A percentile compares a stretch with the other conserved stretches of the same genome.
Evolutionary conservation across 345 rosid species (phyloP).

Genomic region (Populus alba): DNA sequence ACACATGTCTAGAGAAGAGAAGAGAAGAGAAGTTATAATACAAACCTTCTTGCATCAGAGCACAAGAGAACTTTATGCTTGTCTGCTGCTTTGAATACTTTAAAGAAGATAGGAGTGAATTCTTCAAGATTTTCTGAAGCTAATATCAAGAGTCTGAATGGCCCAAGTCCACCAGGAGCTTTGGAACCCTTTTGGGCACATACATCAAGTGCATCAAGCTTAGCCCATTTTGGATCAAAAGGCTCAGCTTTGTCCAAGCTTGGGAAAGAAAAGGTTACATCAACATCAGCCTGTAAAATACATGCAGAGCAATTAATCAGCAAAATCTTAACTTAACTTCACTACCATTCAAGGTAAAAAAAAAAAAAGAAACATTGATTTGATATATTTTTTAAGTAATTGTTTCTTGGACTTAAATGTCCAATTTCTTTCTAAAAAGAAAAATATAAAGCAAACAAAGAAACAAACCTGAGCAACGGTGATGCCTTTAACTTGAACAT

Average conservation of each 20-base stretch:
- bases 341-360: neutral
- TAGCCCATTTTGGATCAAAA: slow-evolving; percentile 49
- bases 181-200: slow-evolving; percentile 50
- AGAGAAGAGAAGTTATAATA: neutral
- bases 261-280: slow-evolving; percentile 53
- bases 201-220: slow-evolving; percentile 42
- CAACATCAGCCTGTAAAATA: slow-evolving; percentile 59
- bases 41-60: slow-evolving; percentile 73
- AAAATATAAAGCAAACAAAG: neutral
- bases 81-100: slow-evolving; percentile 44
- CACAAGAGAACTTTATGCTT: slow-evolving; percentile 66
- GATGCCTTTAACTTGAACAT: slow-evolving; percentile 55
- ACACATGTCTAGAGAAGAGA: neutral
- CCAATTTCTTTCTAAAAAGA: neutral
- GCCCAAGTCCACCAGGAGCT: slow-evolving; percentile 66
- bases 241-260: slow-evolving; percentile 56
- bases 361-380: too few relatives aligned
- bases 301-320: neutral
- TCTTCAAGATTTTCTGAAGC: slow-evolving; percentile 66
- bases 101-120: slow-evolving; percentile 76
- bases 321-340: neutral
- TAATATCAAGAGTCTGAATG: slow-evolving; percentile 73
- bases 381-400: too few relatives aligned
- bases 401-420: too few relatives aligned
- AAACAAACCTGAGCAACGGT: slow-evolving; percentile 58